Percentiles rank a stretch among this genome's conserved stretches.
phyloP scores from a whole-genome alignment of 2,329 filamentous ascomycete genomes.

The Leptographium lundbergii region DNA sequence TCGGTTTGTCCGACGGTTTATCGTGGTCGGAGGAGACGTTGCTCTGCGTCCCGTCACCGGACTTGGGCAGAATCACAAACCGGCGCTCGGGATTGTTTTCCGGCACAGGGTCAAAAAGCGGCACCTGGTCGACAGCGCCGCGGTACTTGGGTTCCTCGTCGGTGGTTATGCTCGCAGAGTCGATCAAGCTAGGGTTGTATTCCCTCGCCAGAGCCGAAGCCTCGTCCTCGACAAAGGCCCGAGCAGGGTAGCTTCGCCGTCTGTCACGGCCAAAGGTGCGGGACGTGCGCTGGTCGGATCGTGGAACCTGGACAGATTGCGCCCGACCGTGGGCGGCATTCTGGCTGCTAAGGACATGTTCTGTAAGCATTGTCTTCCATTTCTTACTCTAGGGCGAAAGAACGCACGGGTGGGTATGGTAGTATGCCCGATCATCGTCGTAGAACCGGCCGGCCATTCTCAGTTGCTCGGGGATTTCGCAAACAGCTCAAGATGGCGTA shows the following conservation, averaged over 20 bases:
- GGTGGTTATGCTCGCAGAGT: constrained; percentile 17
- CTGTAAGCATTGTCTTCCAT: background rate
- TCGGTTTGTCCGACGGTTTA: background rate
- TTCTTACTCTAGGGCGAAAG: background rate
- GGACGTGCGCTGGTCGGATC: background rate
- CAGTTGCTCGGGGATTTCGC: background rate
- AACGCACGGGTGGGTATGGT: background rate
- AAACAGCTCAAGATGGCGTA: background rate
- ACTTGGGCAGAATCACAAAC: constrained; percentile 44
- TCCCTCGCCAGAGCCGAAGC: constrained; percentile 49
- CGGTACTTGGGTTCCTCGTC: constrained; percentile 46
- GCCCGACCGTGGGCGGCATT: constrained; percentile 2
- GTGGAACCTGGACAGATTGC: constrained; percentile 2
- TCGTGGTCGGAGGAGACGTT: background rate
- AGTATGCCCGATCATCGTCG: background rate
- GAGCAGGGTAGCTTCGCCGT: constrained; percentile 35
- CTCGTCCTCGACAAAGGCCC: constrained; percentile 60
- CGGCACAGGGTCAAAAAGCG: constrained; percentile 51
- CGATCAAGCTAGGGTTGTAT: constrained; percentile 29
- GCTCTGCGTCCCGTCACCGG: constrained; percentile 8
- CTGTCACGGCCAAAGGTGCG: background rate
- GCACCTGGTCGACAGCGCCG: constrained; percentile 56
- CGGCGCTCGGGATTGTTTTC: constrained; percentile 50
- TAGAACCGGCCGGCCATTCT: background rate
- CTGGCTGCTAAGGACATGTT: background rate